Evolutionary conservation across 495 filamentous ascomycete species (phyloP), one percentile per base, ranked within the genome.

Genomic region (Penicillium robsamsonii): DNA sequence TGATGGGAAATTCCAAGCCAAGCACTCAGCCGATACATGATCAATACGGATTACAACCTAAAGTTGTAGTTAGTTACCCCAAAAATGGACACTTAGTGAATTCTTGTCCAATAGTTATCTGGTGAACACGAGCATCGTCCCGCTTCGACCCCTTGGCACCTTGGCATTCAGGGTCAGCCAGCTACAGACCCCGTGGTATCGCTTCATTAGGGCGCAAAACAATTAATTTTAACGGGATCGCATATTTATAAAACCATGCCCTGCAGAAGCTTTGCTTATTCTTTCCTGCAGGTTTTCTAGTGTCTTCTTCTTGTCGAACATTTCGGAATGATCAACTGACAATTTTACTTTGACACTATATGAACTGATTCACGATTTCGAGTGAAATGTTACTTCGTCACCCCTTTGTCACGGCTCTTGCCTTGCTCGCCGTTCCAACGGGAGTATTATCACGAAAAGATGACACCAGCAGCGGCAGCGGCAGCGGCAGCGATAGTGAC

Each of bases 81-180:
- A 29, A 46, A 30, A 20, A 30, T 18, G 44, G 24, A 5, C 33
- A 8, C 25, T 50, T 27, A 15, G 17, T 50, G 22, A 18, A 13
- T 18, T 12, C 17, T 5, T 10, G 10, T 7, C 47, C 47, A 50
- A 50, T 50, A 11, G 33, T 33, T 17, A n/a, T 37, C 10, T 5
- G 11, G 10, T 12, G 4, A 53, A 53, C n/a, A 53, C 50, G 50
- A 53, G 50, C 25, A 2, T 22, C 9, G 40, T 44, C 40, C 40
- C 50, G 38, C 17, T 53, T 22, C 5, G 22, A 10, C 27, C 25
- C 17, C 40, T 53, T 53, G 40, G 40, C 50, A 43, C 40, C 50
- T 53, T 53, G 50, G 50, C 50, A 15, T 44, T 35, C 50, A 53
- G 50, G 50, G 50, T 33, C n/a, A n/a, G n/a, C n/a, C n/a, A n/a